phyloP scores from a whole-genome alignment of 164 flowering plant genomes.

The Pachysandra terminalis region DNA sequence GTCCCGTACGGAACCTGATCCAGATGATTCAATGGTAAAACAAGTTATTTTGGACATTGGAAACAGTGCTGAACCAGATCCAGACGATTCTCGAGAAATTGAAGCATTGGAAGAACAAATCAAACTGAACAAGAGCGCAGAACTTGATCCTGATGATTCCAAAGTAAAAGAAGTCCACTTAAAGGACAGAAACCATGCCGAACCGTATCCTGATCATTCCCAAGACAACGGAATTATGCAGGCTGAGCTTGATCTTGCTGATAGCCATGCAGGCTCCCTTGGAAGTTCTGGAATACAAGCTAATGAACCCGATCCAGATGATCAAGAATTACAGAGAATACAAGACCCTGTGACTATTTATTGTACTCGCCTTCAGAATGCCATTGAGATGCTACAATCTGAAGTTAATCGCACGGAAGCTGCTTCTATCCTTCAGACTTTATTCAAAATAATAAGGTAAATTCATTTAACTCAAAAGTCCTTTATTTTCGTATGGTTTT shows the following conservation, averaged over 20 bases:
- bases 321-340: conserved; percentile 59
- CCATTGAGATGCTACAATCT: conserved; percentile 51
- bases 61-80: conserved; percentile 2
- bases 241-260: conserved; percentile 42
- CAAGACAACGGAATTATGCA: neutral
- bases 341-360: conserved; percentile 63
- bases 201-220: conserved; percentile 27
- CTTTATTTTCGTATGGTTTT: neutral
- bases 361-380: conserved; percentile 58
- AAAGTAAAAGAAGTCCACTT: neutral
- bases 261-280: conserved; percentile 8
- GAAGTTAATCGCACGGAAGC: conserved; percentile 56
- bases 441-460: conserved; percentile 77
- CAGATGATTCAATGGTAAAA: conserved; percentile 20
- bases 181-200: neutral
- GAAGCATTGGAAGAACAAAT: conserved; percentile 11
- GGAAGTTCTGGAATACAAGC: conserved; percentile 14
- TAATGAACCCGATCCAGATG: conserved; percentile 72
- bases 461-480: neutral
- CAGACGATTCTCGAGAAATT: conserved; percentile 1
- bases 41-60: conserved; percentile 2
- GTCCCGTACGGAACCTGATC: conserved; percentile 35
- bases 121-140: conserved; percentile 11
- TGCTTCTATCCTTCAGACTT: conserved; percentile 51
- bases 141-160: conserved; percentile 33